Evolutionary conservation across 352 stramenopile genomes (phyloP), one percentile per base, ranked within the genome.

Genomic region (Phytophthora rubi): DNA sequence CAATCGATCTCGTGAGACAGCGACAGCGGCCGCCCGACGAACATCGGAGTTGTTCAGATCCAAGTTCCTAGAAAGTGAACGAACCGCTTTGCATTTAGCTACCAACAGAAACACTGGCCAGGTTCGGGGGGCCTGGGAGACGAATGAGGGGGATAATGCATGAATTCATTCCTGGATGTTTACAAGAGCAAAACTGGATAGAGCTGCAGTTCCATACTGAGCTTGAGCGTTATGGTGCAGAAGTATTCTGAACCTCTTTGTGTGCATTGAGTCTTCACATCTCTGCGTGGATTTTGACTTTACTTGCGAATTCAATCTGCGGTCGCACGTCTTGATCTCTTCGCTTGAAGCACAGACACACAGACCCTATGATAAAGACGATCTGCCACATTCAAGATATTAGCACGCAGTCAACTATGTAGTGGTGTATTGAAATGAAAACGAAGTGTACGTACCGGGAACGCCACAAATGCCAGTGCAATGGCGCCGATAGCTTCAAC

Each of bases 271-370:
- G n/a, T 47, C 13, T 37, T 78, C 42, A 78, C 52, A 75, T 73
- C 64, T 78, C 71, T 16, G 77, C 77, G 57, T 87, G 67, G 16
- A 89, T 66, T 62, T 76, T 76, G 32, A 86, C 80, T 67, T 87
- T 85, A 49, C 68, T 80, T 4, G 75, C 80, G 65, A 90, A 91
- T n/a, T 71, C 70, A 23, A 92, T 75, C 8, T 65, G 42, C 1
- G 86, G 86, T n/a, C 84, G 58, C 16, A 92, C 85, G 51, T 92
- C 86, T 68, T 90, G 73, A 49, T 94, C 85, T 47, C 86, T 66
- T 39, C 86, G 78, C 68, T 94, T 93, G 32, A 90, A 83, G 61
- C 86, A 90, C 15, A 94, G 75, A 44, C 83, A 92, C 2, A 91
- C 2, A 0, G 83, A 86, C 26, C 58, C 65, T 9, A 88, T 2